Evolutionary conservation across 805 yeast genomes (phyloP).

Genomic region (Ogataea saltuana): DNA sequence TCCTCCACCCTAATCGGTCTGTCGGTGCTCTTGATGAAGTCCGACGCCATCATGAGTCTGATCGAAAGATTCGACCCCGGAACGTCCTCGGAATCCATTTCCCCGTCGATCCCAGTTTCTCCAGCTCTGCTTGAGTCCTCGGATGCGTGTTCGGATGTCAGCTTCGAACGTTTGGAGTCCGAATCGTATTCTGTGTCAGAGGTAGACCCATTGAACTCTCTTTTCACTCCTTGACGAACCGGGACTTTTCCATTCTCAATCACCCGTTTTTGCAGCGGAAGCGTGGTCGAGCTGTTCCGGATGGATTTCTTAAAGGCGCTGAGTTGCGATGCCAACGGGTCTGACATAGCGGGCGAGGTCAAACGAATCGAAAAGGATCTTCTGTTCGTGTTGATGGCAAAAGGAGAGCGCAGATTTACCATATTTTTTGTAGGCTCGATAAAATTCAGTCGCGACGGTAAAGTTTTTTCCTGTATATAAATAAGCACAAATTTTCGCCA

Average conservation of each 20-base stretch:
- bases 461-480: neutral
- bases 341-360: conserved; percentile 32
- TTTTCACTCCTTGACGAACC: conserved; percentile 11
- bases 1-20: conserved; percentile 66
- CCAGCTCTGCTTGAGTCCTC: neutral
- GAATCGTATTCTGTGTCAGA: conserved; percentile 15
- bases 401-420: too few relatives aligned
- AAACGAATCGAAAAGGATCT: neutral
- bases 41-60: conserved; percentile 87
- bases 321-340: conserved; percentile 43
- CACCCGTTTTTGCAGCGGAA: conserved; percentile 40
- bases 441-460: conserved; percentile 4
- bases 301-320: conserved; percentile 65
- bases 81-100: conserved; percentile 14
- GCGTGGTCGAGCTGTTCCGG: conserved; percentile 53
- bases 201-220: conserved; percentile 11
- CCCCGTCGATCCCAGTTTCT: conserved; percentile 1
- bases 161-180: conserved; percentile 21
- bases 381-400: neutral
- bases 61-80: conserved; percentile 57
- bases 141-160: neutral
- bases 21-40: conserved; percentile 73
- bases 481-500: neutral
- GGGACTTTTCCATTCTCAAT: conserved; percentile 16
- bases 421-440: too few relatives aligned